Conservation (phyloP, 1,284 basidiomycete genomes). For the Neolentinus lepideus region DNA sequence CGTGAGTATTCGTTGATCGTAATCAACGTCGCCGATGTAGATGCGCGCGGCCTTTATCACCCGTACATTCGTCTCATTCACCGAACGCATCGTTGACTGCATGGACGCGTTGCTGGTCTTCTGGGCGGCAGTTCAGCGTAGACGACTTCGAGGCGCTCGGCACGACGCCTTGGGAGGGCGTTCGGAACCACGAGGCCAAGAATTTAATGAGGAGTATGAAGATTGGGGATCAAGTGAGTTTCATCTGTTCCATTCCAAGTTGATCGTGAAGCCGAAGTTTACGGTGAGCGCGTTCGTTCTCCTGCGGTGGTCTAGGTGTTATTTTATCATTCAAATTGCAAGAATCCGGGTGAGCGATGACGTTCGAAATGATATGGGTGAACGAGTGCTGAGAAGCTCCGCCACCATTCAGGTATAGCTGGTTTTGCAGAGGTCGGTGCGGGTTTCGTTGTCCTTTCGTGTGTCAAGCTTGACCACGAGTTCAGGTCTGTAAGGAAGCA, state of each 20-base stretch:
- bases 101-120: background rate
- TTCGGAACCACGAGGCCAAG: constrained; percentile 87
- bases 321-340: constrained; percentile 93
- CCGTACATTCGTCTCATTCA: background rate
- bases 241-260: background rate
- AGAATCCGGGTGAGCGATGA: constrained; percentile 62
- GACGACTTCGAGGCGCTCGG: constrained; percentile 79
- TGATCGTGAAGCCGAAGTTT: constrained; percentile 6
- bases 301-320: constrained; percentile 22
- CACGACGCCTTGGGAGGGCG: constrained; percentile 87
- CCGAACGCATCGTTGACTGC: background rate
- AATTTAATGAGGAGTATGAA: constrained; percentile 93
- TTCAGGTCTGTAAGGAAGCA: constrained; percentile 72
- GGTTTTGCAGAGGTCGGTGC: constrained; percentile 72
- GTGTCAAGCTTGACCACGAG: constrained; percentile 3
- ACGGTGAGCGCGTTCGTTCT: constrained; percentile 1
- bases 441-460: background rate
- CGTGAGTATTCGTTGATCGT: constrained; percentile 10
- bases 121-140: constrained; percentile 69
- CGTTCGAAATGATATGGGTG: background rate
- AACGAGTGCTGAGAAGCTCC: background rate
- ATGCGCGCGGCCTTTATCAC: constrained; percentile 9
- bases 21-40: constrained; percentile 5
- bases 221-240: constrained; percentile 67
- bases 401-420: constrained; percentile 58